Conservation (phyloP, 2,329 filamentous ascomycete genomes). For the Calonectria montana region DNA sequence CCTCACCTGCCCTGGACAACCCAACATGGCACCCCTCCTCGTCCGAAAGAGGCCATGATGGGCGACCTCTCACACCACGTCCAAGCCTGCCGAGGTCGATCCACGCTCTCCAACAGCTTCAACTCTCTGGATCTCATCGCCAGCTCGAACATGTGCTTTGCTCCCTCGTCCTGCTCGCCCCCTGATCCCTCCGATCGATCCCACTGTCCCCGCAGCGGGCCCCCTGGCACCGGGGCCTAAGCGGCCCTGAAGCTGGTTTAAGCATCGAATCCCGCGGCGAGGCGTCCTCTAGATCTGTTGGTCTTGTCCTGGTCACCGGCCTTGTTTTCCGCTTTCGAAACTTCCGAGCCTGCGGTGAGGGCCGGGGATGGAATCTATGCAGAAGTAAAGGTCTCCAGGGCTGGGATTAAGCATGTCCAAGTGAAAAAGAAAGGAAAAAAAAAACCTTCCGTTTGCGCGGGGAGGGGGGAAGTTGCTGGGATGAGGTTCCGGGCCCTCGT, state of each 20-base stretch:
- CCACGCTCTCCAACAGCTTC: not conserved
- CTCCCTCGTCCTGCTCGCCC: not conserved
- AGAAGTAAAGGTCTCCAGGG: not conserved
- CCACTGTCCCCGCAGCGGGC: slow-evolving; percentile 26
- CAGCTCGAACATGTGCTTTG: slow-evolving; percentile 30
- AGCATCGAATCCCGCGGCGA: slow-evolving; percentile 26
- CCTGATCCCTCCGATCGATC: slow-evolving; percentile 21
- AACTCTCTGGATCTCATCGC: not conserved
- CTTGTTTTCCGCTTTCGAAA: slow-evolving; percentile 39
- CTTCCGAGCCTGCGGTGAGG: slow-evolving; percentile 18
- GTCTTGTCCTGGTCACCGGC: slow-evolving; percentile 25
- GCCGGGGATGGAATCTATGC: not conserved
- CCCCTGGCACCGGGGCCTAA: slow-evolving; percentile 18
- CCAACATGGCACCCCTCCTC: slow-evolving; percentile 19
- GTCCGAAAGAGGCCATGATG: slow-evolving; percentile 18
- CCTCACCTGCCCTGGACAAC: slow-evolving; percentile 18
- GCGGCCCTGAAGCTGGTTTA: slow-evolving; percentile 34
- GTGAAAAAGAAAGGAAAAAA: not conserved
- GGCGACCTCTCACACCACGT: slow-evolving; percentile 1
- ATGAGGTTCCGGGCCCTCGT: not conserved
- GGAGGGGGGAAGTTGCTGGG: not conserved
- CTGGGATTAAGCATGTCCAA: not conserved
- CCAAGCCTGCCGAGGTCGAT: slow-evolving; percentile 20
- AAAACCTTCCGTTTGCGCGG: not conserved
- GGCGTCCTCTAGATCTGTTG: slow-evolving; percentile 8